Evolutionary conservation across 2,329 filamentous ascomycete genomes (phyloP).

Genomic region (Chaetomium olivaceum): DNA sequence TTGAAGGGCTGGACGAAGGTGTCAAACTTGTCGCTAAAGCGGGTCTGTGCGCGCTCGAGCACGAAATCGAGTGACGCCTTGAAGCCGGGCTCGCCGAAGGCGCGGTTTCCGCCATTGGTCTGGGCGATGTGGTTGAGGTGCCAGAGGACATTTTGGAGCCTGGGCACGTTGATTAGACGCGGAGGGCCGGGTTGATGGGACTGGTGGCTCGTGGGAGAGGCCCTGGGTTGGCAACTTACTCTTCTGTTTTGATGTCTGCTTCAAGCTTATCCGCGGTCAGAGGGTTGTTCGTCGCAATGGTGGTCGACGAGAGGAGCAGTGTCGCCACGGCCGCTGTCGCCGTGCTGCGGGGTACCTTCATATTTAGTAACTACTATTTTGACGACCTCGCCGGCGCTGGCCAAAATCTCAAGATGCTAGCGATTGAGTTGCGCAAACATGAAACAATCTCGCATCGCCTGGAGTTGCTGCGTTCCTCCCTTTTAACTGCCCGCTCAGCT

Average conservation of each 20-base stretch:
- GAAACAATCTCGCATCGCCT: background rate
- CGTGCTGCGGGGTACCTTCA: conserved; percentile 20
- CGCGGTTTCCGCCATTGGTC: conserved; percentile 59
- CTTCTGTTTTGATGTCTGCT: conserved; percentile 42
- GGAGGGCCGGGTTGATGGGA: background rate
- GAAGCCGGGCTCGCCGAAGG: conserved; percentile 61
- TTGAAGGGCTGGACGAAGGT: conserved; percentile 50
- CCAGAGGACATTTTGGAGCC: conserved; percentile 55
- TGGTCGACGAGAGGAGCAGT: conserved; percentile 22
- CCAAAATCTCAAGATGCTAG: background rate
- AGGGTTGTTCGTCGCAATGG: conserved; percentile 37
- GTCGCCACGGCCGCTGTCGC: conserved; percentile 6
- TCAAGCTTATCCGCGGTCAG: conserved; percentile 45
- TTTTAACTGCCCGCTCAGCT: background rate
- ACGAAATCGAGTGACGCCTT: conserved; percentile 60
- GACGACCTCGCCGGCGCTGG: background rate
- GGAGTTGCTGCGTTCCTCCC: background rate
- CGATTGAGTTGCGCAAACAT: background rate
- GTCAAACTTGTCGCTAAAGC: conserved; percentile 46
- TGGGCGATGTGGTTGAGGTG: conserved; percentile 56
- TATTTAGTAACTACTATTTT: background rate
- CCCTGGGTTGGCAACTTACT: conserved; percentile 40
- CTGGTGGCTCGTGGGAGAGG: background rate
- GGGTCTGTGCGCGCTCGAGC: conserved; percentile 46
- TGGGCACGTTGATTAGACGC: conserved; percentile 31